A percentile compares a stretch with the other conserved stretches of the same genome.
phyloP scores from a whole-genome alignment of 805 yeast genomes.

The Sugiyamaella floridensis region DNA sequence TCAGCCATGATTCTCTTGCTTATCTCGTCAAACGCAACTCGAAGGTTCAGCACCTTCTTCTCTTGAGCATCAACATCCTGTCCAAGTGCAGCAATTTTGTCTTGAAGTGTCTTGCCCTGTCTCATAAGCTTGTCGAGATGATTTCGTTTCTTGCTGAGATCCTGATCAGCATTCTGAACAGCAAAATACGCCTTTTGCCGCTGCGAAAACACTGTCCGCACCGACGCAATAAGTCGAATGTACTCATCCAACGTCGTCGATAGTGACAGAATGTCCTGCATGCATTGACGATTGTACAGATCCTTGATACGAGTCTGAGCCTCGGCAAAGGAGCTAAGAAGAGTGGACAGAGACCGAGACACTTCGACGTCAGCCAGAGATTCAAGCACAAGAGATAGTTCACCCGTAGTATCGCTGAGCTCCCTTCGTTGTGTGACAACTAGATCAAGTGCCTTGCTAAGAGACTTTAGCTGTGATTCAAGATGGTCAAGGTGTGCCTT shows the following conservation, averaged over 20 bases:
- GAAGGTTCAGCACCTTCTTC: constrained; percentile 45
- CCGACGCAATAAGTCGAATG: constrained; percentile 65
- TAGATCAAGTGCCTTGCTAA: constrained; percentile 64
- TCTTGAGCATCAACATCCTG: constrained; percentile 54
- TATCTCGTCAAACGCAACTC: constrained; percentile 54
- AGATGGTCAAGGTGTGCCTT: constrained; percentile 61
- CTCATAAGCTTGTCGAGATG: constrained; percentile 41
- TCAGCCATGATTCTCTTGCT: constrained; percentile 63
- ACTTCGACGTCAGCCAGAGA: constrained; percentile 70
- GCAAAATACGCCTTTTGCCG: constrained; percentile 51
- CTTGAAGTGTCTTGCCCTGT: constrained; percentile 49
- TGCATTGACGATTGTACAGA: constrained; percentile 64
- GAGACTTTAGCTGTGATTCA: constrained; percentile 63
- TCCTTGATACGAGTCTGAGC: constrained; percentile 67
- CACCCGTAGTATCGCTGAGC: constrained; percentile 59
- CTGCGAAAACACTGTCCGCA: constrained; percentile 65
- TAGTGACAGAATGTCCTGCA: constrained; percentile 79
- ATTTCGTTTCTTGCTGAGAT: constrained; percentile 40
- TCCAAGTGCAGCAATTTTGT: constrained; percentile 51
- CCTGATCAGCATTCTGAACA: constrained; percentile 41
- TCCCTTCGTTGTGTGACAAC: constrained; percentile 73
- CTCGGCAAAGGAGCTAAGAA: constrained; percentile 63
- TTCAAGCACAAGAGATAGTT: constrained; percentile 50
- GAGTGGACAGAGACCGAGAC: constrained; percentile 54
- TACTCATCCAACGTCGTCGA: constrained; percentile 89